phyloP scores from a whole-genome alignment of 1,284 basidiomycete genomes.

The Schizophyllum amplum region DNA sequence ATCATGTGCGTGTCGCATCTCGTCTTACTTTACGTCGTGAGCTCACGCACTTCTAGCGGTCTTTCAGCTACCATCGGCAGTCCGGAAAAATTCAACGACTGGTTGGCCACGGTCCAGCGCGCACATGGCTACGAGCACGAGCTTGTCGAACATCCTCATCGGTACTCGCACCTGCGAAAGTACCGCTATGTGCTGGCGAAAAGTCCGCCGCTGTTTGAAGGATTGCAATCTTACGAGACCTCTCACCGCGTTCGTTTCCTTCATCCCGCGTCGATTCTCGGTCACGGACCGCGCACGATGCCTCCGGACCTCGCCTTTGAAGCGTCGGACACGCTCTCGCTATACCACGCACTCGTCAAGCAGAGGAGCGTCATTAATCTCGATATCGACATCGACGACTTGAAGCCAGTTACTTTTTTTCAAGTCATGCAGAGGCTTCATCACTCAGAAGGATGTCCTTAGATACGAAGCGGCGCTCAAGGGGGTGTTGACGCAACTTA shows the following conservation, averaged over 20 bases:
- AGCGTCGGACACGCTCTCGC: constrained; percentile 41
- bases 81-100: constrained; percentile 54
- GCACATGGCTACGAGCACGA: constrained; percentile 48
- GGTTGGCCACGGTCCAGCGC: constrained; percentile 54
- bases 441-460: constrained; percentile 53
- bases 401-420: constrained; percentile 44
- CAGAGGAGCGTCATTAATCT: constrained; percentile 15
- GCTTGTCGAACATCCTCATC: constrained; percentile 54
- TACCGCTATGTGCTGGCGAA: constrained; percentile 40
- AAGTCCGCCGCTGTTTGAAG: constrained; percentile 22
- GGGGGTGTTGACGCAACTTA: constrained; percentile 28
- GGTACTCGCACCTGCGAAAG: constrained; percentile 68
- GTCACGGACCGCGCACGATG: constrained; percentile 38
- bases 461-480: constrained; percentile 50
- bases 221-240: constrained; percentile 27
- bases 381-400: constrained; percentile 19
- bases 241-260: constrained; percentile 40
- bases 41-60: constrained; percentile 31
- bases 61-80: constrained; percentile 64
- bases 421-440: constrained; percentile 20
- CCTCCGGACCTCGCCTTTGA: constrained; percentile 59
- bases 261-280: constrained; percentile 51
- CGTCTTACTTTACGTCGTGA: not conserved
- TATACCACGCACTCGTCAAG: constrained; percentile 37
- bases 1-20: constrained; percentile 41